Percentiles rank a stretch among this genome's conserved stretches.
phyloP scores from a whole-genome alignment of 768 basidiomycete species.

The Asterophora lycoperdoides region DNA sequence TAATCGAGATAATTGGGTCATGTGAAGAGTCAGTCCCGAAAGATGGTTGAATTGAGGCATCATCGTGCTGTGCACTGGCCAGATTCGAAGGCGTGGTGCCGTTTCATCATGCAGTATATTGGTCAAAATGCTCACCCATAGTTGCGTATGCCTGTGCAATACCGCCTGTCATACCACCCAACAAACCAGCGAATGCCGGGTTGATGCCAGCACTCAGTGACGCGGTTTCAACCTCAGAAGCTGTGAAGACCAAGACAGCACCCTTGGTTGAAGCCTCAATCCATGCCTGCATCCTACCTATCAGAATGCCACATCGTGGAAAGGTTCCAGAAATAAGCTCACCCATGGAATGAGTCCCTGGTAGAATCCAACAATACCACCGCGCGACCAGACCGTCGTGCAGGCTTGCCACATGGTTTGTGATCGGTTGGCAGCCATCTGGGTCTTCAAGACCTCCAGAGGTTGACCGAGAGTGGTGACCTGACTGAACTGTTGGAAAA shows the following conservation, averaged over 20 bases:
- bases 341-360: slow-evolving; percentile 99
- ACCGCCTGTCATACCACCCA: slow-evolving; percentile 98
- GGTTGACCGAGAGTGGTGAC: slow-evolving; percentile 99
- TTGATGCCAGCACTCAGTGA: slow-evolving; percentile 62
- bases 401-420: slow-evolving; percentile 89
- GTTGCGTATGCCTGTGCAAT: slow-evolving; percentile 97
- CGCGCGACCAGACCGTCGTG: slow-evolving; percentile 85
- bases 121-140: slow-evolving; percentile 78
- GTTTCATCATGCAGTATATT: slow-evolving; percentile 10
- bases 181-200: slow-evolving; percentile 78
- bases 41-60: slow-evolving; percentile 9
- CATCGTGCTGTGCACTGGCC: slow-evolving; percentile 4
- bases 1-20: not conserved
- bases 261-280: slow-evolving; percentile 99
- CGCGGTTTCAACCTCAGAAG: slow-evolving; percentile 87
- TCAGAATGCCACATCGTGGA: not conserved
- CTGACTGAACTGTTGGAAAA: slow-evolving; percentile 33
- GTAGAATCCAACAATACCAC: slow-evolving; percentile 87
- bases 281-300: slow-evolving; percentile 68
- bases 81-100: not conserved
- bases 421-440: slow-evolving; percentile 96
- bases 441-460: slow-evolving; percentile 96
- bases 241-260: slow-evolving; percentile 91
- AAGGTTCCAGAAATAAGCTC: slow-evolving; percentile 20
- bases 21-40: slow-evolving; percentile 1